Evolutionary conservation across 257 asterid genomes (phyloP), one percentile per base, ranked within the genome.

Genomic region (Solanum etuberosum): DNA sequence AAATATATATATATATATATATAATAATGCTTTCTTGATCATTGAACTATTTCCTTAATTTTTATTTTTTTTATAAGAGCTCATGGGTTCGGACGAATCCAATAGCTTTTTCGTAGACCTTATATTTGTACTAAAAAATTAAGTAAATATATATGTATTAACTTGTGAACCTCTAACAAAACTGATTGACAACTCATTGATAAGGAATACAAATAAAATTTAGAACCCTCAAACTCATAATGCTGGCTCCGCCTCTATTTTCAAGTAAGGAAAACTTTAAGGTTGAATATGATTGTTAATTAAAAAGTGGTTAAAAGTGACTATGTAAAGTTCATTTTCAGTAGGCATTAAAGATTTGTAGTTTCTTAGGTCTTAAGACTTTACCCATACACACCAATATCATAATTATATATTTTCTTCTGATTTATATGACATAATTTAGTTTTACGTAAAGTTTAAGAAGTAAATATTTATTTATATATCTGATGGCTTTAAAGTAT

Each of bases 361-460:
- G 2, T 71, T 70, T 29, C 38, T 68, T 29, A 29, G 16, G 15
- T 10, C 14, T 73, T 21, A 20, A 11, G 57, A n/a, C 23, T 77
- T 77, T 25, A 76, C 13, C 23, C 35, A 40, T n/a, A 77, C 14
- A 77, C 21, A 3, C 14, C 15, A 76, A 76, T 2, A 3, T 46
- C 54, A 46, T 76, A 76, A 78, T 78, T 14, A 78, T 10, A 5
- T 37, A 61, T 61, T 61, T n/a, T 4, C 3, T 3, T 61, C 1
- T 61, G 9, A 9, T 61, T 9, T 61, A 61, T 61, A 23, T 61
- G 3, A 9, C 15, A 61, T 1, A 61, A 9, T 61, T 23, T 61
- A 48, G 16, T 48, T 48, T 5, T 48, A 9, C 7, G 9, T 2
- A 0, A 2, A 2, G 0, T 15, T 5, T 2, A 9, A 43, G 16